These are phyloP conservation scores for Elsinoe arachidis DNA, from an alignment of 2,329 filamentous ascomycete species.

Conservation along the genomic window DNA sequence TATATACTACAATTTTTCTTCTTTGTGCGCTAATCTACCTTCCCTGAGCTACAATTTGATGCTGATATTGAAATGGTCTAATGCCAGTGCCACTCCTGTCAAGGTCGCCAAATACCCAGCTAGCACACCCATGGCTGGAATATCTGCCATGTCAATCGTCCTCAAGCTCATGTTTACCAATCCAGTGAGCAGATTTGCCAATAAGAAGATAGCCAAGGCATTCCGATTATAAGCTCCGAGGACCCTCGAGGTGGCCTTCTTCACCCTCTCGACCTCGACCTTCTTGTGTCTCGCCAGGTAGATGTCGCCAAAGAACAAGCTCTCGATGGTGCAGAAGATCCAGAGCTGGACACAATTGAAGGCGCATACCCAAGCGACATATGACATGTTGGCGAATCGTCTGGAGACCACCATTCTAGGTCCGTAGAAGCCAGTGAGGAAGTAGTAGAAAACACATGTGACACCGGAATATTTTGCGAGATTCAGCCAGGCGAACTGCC, in stretches of 20 bases:
- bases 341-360: conserved; percentile 83
- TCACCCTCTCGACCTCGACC: conserved; percentile 55
- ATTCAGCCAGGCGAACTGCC: conserved; percentile 29
- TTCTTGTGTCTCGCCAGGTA: conserved; percentile 48
- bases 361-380: conserved; percentile 83
- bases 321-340: conserved; percentile 70
- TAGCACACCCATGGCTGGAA: conserved; percentile 64
- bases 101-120: conserved; percentile 61
- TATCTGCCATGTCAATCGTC: conserved; percentile 62
- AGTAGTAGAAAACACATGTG: conserved; percentile 63
- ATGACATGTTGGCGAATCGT: conserved; percentile 84
- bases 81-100: conserved; percentile 56
- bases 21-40: background rate
- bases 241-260: conserved; percentile 69
- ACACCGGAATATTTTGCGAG: conserved; percentile 56
- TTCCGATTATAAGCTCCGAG: conserved; percentile 81
- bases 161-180: conserved; percentile 78
- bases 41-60: conserved; percentile 52
- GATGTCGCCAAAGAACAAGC: conserved; percentile 63
- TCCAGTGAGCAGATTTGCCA: conserved; percentile 85
- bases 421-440: conserved; percentile 64
- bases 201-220: conserved; percentile 72
- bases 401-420: conserved; percentile 72
- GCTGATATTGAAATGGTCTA: conserved; percentile 59
- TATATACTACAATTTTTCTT: background rate